A percentile compares a stretch with the other conserved stretches of the same genome.
phyloP scores from a whole-genome alignment of 1,284 basidiomycete genomes.

The Wallemia mellicola region DNA sequence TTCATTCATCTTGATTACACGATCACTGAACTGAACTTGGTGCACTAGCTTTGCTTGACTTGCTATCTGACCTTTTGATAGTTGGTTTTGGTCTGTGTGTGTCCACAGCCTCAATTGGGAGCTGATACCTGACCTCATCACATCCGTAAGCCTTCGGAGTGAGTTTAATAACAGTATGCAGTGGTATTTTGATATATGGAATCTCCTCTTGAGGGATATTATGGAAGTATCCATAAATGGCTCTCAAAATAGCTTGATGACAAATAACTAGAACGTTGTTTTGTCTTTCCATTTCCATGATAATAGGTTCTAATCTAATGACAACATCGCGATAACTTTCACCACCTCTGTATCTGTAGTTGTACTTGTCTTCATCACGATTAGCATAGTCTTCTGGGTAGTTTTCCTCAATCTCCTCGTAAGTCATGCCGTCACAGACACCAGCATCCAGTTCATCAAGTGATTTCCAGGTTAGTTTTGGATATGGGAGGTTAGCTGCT shows the following conservation, averaged over 20 bases:
- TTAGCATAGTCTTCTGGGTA: constrained; percentile 99
- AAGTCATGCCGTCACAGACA: constrained; percentile 98
- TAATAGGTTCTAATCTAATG: constrained; percentile 83
- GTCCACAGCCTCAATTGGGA: constrained; percentile 72
- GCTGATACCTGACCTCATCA: constrained; percentile 66
- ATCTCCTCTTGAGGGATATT: constrained; percentile 71
- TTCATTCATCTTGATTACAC: neutral
- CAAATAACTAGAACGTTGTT: constrained; percentile 45
- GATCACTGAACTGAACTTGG: neutral
- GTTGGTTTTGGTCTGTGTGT: constrained; percentile 68
- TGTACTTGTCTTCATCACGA: constrained; percentile 40
- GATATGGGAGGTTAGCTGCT: constrained; percentile 45
- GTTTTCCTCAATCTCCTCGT: constrained; percentile 75
- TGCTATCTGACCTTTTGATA: constrained; percentile 1
- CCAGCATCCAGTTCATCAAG: constrained; percentile 94
- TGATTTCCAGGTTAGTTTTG: constrained; percentile 93
- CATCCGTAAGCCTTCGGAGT: constrained; percentile 97
- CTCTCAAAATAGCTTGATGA: constrained; percentile 50
- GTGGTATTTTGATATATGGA: constrained; percentile 58
- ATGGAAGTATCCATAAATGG: constrained; percentile 87
- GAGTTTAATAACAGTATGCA: constrained; percentile 82
- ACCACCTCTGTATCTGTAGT: constrained; percentile 83
- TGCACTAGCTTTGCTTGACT: neutral
- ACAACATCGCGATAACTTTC: constrained; percentile 91
- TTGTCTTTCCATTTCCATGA: constrained; percentile 94